A percentile compares a stretch with the other conserved stretches of the same genome.
phyloP scores from a whole-genome alignment of 2,329 filamentous ascomycete genomes.

The Colletotrichum cordylinicola region DNA sequence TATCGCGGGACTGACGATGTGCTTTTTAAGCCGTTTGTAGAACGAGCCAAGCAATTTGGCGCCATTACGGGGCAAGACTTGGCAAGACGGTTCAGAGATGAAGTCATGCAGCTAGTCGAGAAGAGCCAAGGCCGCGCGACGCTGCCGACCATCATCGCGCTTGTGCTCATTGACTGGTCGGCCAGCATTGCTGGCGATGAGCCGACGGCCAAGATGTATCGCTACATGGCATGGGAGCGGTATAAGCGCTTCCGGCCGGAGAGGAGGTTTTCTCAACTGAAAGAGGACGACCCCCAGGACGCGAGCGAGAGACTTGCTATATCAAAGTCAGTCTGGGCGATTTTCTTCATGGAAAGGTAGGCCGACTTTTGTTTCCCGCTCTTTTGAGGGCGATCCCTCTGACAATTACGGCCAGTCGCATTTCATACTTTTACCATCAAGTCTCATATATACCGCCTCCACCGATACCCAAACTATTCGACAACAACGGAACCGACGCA shows the following conservation, averaged over 20 bases:
- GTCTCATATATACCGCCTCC: conserved; percentile 7
- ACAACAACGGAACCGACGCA: conserved; percentile 1
- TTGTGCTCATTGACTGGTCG: conserved; percentile 9
- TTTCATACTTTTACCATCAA: conserved; percentile 13
- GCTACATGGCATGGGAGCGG: conserved; percentile 18
- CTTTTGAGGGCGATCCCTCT: rapidly evolving
- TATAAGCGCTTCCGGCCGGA: conserved; percentile 15
- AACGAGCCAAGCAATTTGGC: conserved; percentile 9
- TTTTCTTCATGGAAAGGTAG: conserved; percentile 19
- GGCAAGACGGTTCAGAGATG: not conserved
- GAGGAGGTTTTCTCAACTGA: not conserved
- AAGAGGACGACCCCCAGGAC: not conserved
- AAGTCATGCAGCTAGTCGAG: conserved; percentile 15
- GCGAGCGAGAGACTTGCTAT: not conserved
- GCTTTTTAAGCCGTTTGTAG: conserved; percentile 3
- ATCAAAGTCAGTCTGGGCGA: conserved; percentile 6
- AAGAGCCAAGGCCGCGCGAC: conserved; percentile 15
- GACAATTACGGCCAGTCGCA: not conserved
- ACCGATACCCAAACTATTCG: conserved; percentile 4
- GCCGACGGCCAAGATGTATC: conserved; percentile 13
- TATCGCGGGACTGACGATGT: not conserved
- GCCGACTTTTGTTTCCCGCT: not conserved
- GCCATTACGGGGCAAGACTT: conserved; percentile 12
- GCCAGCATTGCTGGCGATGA: conserved; percentile 15
- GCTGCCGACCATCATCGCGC: conserved; percentile 6